These are phyloP conservation scores for Xylona heveae DNA, from an alignment of 495 filamentous ascomycete genomes.

Conservation along the genomic window DNA sequence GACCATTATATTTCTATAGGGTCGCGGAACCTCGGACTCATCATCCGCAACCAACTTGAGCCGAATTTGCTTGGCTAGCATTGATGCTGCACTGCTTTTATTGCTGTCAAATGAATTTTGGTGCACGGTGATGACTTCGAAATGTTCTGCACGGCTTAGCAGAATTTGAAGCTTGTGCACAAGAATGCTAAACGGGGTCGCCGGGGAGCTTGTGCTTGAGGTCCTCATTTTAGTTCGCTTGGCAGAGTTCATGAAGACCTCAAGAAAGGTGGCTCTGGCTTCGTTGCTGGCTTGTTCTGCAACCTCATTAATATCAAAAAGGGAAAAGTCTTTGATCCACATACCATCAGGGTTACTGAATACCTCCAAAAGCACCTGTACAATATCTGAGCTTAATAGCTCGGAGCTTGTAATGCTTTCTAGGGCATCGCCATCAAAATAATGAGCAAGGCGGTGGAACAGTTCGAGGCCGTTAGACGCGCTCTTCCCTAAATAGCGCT, in stretches of 20 bases:
- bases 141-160: slow-evolving; percentile 89
- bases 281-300: slow-evolving; percentile 19
- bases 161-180: slow-evolving; percentile 91
- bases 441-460: slow-evolving; percentile 59
- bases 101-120: slow-evolving; percentile 85
- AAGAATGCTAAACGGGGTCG: slow-evolving; percentile 76
- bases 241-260: slow-evolving; percentile 78
- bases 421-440: slow-evolving; percentile 71
- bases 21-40: slow-evolving; percentile 62
- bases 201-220: slow-evolving; percentile 29
- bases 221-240: slow-evolving; percentile 39
- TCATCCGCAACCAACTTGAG: slow-evolving; percentile 82
- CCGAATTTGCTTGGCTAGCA: slow-evolving; percentile 90
- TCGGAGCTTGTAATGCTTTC: slow-evolving; percentile 97
- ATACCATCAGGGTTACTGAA: slow-evolving; percentile 42
- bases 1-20: slow-evolving; percentile 86
- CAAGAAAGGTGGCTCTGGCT: slow-evolving; percentile 65
- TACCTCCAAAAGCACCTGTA: slow-evolving; percentile 59
- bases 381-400: slow-evolving; percentile 71
- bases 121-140: slow-evolving; percentile 89
- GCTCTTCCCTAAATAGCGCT: slow-evolving; percentile 38
- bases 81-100: slow-evolving; percentile 76
- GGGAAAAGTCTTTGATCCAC: slow-evolving; percentile 2
- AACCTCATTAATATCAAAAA: slow-evolving; percentile 1
- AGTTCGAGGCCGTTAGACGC: slow-evolving; percentile 33